Percentiles rank a stretch among this genome's conserved stretches.
These are phyloP conservation scores for Trametes versicolor DNA, from an alignment of 1,284 basidiomycete species.

Conservation along the genomic window DNA sequence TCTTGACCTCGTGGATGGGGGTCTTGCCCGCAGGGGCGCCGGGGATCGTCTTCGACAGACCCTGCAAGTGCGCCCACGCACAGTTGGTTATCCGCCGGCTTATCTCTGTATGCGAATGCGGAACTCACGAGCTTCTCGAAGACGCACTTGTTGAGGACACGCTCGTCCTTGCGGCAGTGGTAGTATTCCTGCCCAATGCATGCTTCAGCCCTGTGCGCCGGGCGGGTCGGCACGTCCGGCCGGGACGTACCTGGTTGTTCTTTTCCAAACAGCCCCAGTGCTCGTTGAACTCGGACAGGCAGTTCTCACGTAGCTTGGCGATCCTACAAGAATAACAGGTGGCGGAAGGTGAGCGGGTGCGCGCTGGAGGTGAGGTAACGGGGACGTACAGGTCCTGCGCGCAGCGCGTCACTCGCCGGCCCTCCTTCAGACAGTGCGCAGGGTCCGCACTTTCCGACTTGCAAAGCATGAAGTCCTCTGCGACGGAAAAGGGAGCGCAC, in stretches of 20 bases:
- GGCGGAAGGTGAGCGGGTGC: background rate
- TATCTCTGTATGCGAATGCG: background rate
- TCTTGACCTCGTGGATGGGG: slow-evolving; percentile 92
- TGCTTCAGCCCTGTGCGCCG: background rate
- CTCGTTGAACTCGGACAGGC: slow-evolving; percentile 87
- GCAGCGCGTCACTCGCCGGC: slow-evolving; percentile 95
- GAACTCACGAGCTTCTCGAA: slow-evolving; percentile 91
- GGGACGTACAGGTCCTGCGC: slow-evolving; percentile 89
- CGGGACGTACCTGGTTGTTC: slow-evolving; percentile 87
- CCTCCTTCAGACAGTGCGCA: slow-evolving; percentile 95
- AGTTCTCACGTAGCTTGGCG: slow-evolving; percentile 93
- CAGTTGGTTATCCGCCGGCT: background rate
- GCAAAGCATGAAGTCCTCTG: slow-evolving; percentile 99
- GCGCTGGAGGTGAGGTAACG: background rate
- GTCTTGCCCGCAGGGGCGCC: slow-evolving; percentile 87
- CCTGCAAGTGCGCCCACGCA: slow-evolving; percentile 56
- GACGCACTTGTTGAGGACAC: slow-evolving; percentile 93
- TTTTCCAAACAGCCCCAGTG: slow-evolving; percentile 97
- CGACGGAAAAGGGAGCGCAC: background rate
- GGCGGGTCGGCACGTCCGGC: slow-evolving; percentile 7
- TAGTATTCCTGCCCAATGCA: slow-evolving; percentile 78
- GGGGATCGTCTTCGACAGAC: slow-evolving; percentile 92
- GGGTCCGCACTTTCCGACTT: slow-evolving; percentile 93
- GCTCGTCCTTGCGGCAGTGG: slow-evolving; percentile 91
- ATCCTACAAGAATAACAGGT: slow-evolving; percentile 63